Evolutionary conservation across 2,329 filamentous ascomycete genomes (phyloP), one percentile per base, ranked within the genome.

Genomic region (Verticillium klebahnii): DNA sequence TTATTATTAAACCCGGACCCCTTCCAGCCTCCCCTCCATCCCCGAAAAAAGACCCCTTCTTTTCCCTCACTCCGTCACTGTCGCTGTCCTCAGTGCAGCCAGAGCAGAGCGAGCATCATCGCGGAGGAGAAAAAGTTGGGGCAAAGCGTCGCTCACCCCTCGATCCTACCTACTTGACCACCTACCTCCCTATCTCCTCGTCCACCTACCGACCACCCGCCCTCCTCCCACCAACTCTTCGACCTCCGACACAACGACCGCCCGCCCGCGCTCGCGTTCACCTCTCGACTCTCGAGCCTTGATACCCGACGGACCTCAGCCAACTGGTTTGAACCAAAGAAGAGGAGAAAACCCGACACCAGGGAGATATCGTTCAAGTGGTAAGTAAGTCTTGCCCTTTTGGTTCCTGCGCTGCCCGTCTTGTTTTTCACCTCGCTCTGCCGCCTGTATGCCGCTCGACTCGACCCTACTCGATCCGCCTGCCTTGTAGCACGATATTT

Each of bases 1-100:
- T 67, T 66, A 67, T 67, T 67, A 66, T 67, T 67, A 67, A 66
- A 67, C 65, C 62, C 62, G 59, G 62, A 63, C 65, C 64, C 64
- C 64, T 60, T 66, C 64, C 65, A 60, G 64, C 67, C 67, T 63
- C 67, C 65, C 64, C 61, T 63, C 61, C 40, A 61, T 62, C 61
- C 52, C 58, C 32, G 59, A 56, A 63, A 57, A 60, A 63, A 60
- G 58, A 61, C 60, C 64, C 64, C 60, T 63, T 60, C 25, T 58
- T 63, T 57, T 60, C 63, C 64, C 61, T 61, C 64, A 63, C 63
- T 63, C 63, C 61, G 63, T 62, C 61, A 62, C 61, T 65, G 62
- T 64, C 55, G 61, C 55, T 34, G 54, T 56, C 17, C 12, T 25
- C 45, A 50, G 45, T 50, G 45, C 45, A 50, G 45, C 45, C 45